Conservation (phyloP, 768 basidiomycete genomes). For the Agrocybe chaxingu region DNA sequence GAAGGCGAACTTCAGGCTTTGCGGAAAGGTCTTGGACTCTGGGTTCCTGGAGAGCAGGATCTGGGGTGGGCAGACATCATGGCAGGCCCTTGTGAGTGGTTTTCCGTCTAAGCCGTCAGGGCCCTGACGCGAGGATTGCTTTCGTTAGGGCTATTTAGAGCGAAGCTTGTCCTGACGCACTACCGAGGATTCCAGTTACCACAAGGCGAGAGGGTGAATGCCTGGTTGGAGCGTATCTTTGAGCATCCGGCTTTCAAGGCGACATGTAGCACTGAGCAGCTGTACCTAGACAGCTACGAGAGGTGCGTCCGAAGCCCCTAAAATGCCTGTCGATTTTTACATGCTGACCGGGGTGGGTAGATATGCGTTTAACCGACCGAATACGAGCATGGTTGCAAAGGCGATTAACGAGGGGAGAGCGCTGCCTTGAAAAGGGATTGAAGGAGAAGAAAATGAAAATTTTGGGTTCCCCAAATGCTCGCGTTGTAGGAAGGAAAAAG, state of each 20-base stretch:
- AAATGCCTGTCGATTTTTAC: not conserved
- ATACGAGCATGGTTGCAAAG: slow-evolving; percentile 73
- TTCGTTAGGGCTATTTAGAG: slow-evolving; percentile 63
- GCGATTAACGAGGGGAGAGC: slow-evolving; percentile 68
- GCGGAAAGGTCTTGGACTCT: slow-evolving; percentile 49
- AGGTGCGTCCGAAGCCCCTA: slow-evolving; percentile 33
- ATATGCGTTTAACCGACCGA: slow-evolving; percentile 74
- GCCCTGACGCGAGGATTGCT: not conserved
- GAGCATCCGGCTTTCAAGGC: slow-evolving; percentile 59
- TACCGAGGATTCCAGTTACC: slow-evolving; percentile 68
- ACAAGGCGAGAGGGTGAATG: slow-evolving; percentile 40
- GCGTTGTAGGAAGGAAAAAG: not conserved
- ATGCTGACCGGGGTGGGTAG: slow-evolving; percentile 27
- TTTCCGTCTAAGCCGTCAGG: not conserved
- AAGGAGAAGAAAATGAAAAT: not conserved
- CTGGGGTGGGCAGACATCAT: slow-evolving; percentile 66
- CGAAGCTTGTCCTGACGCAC: slow-evolving; percentile 58
- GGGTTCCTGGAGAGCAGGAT: slow-evolving; percentile 47
- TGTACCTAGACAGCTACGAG: slow-evolving; percentile 74
- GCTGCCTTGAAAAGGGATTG: slow-evolving; percentile 45
- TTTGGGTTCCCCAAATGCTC: not conserved
- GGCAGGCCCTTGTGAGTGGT: slow-evolving; percentile 62
- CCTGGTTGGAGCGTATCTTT: slow-evolving; percentile 53
- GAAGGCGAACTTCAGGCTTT: slow-evolving; percentile 36
- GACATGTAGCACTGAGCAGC: slow-evolving; percentile 65